Evolutionary conservation across 768 basidiomycete genomes (phyloP), one percentile per base, ranked within the genome.

Genomic region (Rhizopogon roseolus): DNA sequence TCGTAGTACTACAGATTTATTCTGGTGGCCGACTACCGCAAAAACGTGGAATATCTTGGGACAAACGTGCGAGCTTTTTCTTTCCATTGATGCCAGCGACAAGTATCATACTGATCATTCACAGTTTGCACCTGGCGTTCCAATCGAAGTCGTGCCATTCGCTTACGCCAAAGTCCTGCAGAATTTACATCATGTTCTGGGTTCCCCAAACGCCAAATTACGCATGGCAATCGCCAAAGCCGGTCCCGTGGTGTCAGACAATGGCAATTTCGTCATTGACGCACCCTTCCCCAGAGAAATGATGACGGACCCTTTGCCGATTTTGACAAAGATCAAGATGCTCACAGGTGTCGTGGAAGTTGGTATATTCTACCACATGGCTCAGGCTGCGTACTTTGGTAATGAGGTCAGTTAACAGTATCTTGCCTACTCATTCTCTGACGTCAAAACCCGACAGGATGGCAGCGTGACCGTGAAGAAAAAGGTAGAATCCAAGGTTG

Each of bases 321-420:
- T 98, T 16, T 73, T 96, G 73, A 69, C 75, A 14, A 76, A 79
- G 56, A 88, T 98, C 64, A 98, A 98, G 76, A 82, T 96, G 80
- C 78, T 98, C 55, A 98, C 96, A 3, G 97, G 97, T 43, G 93
- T 98, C 22, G 92, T 98, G n/a, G 97, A 99, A 69, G 97, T 98
- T 34, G 97, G 97, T 1, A 70, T 99, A n/a, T 98, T 99, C 74
- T 94, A 92, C 66, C 76, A 84, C 51, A 86, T 97, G 79, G 94
- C 90, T 5, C 82, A 86, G 65, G 94, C 94, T 0, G 96, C 95
- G n/a, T 98, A 98, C 75, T 99, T 98, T 69, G 92, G 92, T 17
- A 93, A 93, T 60, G 76, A 82, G 72, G 90, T 89, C 41, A 42
- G 73, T 64, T 50, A 6, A 39, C 25, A 6, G 51, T 11, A 27